phyloP scores from a whole-genome alignment of 2,329 filamentous ascomycete species.

The Capronia coronata region DNA sequence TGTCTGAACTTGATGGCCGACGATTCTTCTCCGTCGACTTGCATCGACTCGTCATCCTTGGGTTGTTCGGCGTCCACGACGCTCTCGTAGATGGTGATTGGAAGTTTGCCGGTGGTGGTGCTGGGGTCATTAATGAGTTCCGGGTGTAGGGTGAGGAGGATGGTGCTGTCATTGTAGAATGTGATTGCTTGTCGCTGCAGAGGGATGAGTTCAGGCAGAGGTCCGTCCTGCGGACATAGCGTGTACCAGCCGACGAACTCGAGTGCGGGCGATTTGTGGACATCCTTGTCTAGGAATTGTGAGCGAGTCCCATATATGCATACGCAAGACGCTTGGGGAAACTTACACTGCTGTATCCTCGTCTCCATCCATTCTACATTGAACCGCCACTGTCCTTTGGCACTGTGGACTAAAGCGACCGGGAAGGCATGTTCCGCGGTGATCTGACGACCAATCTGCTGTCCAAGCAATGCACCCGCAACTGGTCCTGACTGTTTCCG shows the following conservation, averaged over 20 bases:
- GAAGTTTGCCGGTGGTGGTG: conserved; percentile 69
- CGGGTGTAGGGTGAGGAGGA: conserved; percentile 83
- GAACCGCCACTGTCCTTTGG: conserved; percentile 55
- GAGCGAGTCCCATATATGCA: conserved; percentile 10
- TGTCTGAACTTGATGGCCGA: conserved; percentile 69
- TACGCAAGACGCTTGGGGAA: too few relatives aligned
- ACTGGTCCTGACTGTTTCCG: conserved; percentile 69
- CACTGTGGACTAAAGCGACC: conserved; percentile 52
- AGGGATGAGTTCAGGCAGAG: conserved; percentile 58
- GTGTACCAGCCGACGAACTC: conserved; percentile 93
- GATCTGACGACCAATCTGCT: conserved; percentile 83
- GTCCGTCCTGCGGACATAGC: conserved; percentile 65
- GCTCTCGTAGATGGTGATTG: conserved; percentile 85
- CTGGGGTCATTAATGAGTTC: conserved; percentile 45
- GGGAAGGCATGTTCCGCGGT: conserved; percentile 93
- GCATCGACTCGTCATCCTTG: conserved; percentile 50
- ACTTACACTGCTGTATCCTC: conserved; percentile 77
- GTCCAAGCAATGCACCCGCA: conserved; percentile 80
- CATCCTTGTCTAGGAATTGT: conserved; percentile 63
- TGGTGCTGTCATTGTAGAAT: conserved; percentile 66
- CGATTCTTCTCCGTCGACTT: conserved; percentile 60
- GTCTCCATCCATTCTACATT: conserved; percentile 66
- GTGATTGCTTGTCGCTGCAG: conserved; percentile 73
- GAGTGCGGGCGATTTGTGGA: conserved; percentile 76
- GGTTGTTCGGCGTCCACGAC: conserved; percentile 64